These are phyloP conservation scores for Zizania latifolia DNA, from an alignment of 176 grass and related monocot species.

Conservation along the genomic window DNA sequence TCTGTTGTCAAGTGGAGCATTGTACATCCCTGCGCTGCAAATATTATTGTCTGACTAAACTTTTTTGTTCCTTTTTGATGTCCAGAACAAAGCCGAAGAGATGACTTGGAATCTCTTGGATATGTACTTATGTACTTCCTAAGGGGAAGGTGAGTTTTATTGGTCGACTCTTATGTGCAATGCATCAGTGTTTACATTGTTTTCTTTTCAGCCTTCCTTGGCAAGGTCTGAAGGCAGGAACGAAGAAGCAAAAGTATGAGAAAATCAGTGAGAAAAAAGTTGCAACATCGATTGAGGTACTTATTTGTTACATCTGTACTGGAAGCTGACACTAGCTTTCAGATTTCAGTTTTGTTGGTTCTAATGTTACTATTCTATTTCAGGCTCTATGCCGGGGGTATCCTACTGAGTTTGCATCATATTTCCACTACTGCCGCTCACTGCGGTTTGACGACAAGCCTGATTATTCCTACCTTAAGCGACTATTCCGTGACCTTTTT, in stretches of 20 bases:
- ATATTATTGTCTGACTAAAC: neutral
- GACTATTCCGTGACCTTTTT: constrained; percentile 95
- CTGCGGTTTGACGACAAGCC: constrained; percentile 91
- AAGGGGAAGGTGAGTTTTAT: constrained; percentile 77
- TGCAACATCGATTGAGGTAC: constrained; percentile 90
- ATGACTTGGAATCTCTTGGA: constrained; percentile 98
- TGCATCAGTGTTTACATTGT: constrained; percentile 20
- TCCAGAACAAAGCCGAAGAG: constrained; percentile 96
- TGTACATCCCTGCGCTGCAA: neutral
- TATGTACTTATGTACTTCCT: constrained; percentile 98
- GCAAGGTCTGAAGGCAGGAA: constrained; percentile 99
- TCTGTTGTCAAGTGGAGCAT: neutral
- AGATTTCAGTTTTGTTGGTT: constrained; percentile 15
- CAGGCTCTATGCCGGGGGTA: constrained; percentile 86
- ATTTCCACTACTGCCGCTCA: constrained; percentile 95
- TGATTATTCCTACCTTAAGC: constrained; percentile 96
- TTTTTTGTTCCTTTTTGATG: neutral
- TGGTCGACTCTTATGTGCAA: neutral
- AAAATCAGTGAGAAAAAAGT: constrained; percentile 98
- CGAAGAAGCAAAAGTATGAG: constrained; percentile 95
- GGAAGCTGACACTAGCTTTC: too few relatives aligned
- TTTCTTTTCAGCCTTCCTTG: constrained; percentile 73
- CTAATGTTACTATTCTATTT: constrained; percentile 18
- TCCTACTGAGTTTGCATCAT: constrained; percentile 88
- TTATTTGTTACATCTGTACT: neutral